Percentiles rank a stretch among this genome's conserved stretches.
Evolutionary conservation across 2,329 filamentous ascomycete species (phyloP).

Genomic region (Bipolaris cookei): DNA sequence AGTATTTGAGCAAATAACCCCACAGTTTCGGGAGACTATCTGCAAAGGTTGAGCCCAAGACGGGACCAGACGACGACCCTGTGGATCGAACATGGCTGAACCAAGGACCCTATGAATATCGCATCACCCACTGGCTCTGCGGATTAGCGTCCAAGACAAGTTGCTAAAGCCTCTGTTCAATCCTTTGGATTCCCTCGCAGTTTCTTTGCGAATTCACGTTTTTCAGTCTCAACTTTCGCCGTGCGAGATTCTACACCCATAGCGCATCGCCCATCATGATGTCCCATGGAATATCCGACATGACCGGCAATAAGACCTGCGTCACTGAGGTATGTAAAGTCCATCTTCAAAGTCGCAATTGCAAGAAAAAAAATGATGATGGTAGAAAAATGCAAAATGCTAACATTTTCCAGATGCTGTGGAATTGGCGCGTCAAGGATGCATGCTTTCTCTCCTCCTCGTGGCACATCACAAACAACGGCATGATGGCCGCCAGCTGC

Average conservation of each 20-base stretch:
- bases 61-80: conserved; percentile 2
- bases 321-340: conserved; percentile 48
- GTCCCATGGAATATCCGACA: conserved; percentile 14
- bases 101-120: conserved; percentile 20
- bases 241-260: conserved; percentile 7
- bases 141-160: neutral
- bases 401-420: conserved; percentile 68
- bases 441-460: conserved; percentile 71
- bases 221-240: neutral
- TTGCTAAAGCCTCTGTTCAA: neutral
- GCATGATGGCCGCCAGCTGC: conserved; percentile 80
- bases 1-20: conserved; percentile 43
- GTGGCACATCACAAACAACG: conserved; percentile 73
- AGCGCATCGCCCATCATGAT: conserved; percentile 20
- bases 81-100: conserved; percentile 13
- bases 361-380: neutral
- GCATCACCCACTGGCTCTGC: conserved; percentile 3
- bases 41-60: conserved; percentile 1
- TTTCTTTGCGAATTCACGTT: neutral
- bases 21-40: conserved; percentile 25
- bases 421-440: conserved; percentile 78
- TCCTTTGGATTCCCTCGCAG: neutral
- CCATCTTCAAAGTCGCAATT: too few species aligned
- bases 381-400: neutral
- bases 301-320: conserved; percentile 38